A percentile compares a stretch with the other conserved stretches of the same genome.
These are phyloP conservation scores for Papiliotrema nemorosa DNA, from an alignment of 1,284 basidiomycete species.

Conservation along the genomic window DNA sequence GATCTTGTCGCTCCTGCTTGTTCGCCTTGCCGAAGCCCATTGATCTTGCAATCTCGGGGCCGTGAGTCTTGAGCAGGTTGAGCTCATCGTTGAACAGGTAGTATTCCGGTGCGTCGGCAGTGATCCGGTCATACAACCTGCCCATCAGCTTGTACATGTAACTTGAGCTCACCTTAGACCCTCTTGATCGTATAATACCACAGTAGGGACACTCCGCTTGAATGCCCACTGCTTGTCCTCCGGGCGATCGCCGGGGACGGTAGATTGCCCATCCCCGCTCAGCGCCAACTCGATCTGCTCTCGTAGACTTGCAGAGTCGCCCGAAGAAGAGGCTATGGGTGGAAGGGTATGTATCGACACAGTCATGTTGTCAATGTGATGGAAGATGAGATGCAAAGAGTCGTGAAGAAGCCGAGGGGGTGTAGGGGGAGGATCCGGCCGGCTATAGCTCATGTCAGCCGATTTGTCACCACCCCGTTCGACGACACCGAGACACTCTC, in stretches of 20 bases:
- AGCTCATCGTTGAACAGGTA: constrained; percentile 70
- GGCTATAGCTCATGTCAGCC: background rate
- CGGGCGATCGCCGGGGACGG: constrained; percentile 32
- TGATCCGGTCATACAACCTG: constrained; percentile 59
- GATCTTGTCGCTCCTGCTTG: constrained; percentile 8
- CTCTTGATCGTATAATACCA: constrained; percentile 80
- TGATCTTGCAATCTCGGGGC: constrained; percentile 55
- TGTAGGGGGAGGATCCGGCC: background rate
- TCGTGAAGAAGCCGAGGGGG: background rate
- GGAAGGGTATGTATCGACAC: constrained; percentile 16
- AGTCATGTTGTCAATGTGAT: background rate
- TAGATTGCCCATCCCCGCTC: constrained; percentile 19
- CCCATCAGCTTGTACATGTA: background rate
- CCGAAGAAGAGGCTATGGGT: constrained; percentile 4
- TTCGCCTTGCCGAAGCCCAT: constrained; percentile 38
- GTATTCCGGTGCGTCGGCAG: constrained; percentile 76
- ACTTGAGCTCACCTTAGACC: constrained; percentile 57
- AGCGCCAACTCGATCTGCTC: constrained; percentile 38
- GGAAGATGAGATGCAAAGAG: background rate
- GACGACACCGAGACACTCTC: too few relatives aligned
- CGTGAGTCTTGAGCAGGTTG: constrained; percentile 52
- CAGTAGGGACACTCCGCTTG: constrained; percentile 70
- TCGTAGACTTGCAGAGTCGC: constrained; percentile 15
- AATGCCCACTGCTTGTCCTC: constrained; percentile 45
- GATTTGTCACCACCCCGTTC: too few relatives aligned